Base-by-base conservation (phyloP, 2,329 filamentous ascomycete genomes). In the Uncinocarpus reesii region DNA sequence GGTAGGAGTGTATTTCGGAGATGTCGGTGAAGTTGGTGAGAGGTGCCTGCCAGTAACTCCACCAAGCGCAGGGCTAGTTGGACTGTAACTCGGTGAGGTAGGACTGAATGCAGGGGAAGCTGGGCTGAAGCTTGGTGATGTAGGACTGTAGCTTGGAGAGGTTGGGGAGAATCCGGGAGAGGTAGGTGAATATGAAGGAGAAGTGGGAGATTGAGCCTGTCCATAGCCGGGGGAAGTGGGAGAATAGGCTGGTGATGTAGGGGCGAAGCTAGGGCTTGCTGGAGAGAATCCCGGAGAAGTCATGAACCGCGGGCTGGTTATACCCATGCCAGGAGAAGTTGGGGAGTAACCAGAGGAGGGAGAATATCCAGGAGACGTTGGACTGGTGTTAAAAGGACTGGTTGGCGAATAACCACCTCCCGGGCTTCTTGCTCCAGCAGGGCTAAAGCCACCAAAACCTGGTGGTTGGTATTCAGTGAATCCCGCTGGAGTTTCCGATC, bases 381-480 rank as follows among this genome's bases (percentile, higher is more conserved):
- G 83, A 45, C 76, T 83, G 52, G 75, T 77, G 61, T 81, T 81
- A 74, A 88, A 89, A 1, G 86, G 86, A 62, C 84, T 89, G 47
- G 80, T 85, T 40, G 80, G 79, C 28, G 80, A 75, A 56, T 76
- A 78, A 65, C 71, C 67, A 38, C 62, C 73, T 35, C 62, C 73
- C 32, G 84, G 84, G 63, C 83, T 87, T 56, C 79, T 74, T 52
- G 76, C 75, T 29, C 73, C 73, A 61, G 81, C 85, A 1, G 86
- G 83, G 62, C 84, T 88, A 67, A 80, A 74, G 8, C 74, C 73
- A 56, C 76, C 74, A 59, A 85, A 86, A 40, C 81, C 81, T 38
- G 73, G 71, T 26, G 82, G 78, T 48, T 87, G 84, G 48, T 88
- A 90, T 23, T 74, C 69, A 23, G 73, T 77, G 53, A 81, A 74